phyloP scores from a whole-genome alignment of 768 basidiomycete genomes.

The Pisolithus orientalis region DNA sequence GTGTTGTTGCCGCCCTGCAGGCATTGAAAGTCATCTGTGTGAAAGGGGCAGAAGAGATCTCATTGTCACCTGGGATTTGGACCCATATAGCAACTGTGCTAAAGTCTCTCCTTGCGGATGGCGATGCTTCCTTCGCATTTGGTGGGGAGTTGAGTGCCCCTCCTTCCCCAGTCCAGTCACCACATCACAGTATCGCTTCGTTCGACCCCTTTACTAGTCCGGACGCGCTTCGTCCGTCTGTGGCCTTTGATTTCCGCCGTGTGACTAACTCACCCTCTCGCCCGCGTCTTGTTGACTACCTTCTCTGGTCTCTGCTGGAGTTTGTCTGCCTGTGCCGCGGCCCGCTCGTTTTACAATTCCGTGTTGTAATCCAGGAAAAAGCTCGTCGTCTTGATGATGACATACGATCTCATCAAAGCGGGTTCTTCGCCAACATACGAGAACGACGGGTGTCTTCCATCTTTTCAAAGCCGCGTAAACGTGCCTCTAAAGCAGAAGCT shows the following conservation, averaged over 20 bases:
- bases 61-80: conserved; percentile 57
- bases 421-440: conserved; percentile 28
- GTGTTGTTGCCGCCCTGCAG: conserved; percentile 49
- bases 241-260: conserved; percentile 1
- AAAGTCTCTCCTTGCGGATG: conserved; percentile 45
- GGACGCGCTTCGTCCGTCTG: not conserved
- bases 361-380: conserved; percentile 60
- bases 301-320: conserved; percentile 67
- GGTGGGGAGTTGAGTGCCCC: conserved; percentile 37
- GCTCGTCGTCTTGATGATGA: conserved; percentile 48
- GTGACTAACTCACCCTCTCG: conserved; percentile 17
- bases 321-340: conserved; percentile 55
- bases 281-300: conserved; percentile 64
- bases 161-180: conserved; percentile 49
- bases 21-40: conserved; percentile 62
- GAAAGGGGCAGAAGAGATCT: conserved; percentile 56
- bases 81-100: conserved; percentile 50
- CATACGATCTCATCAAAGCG: conserved; percentile 30
- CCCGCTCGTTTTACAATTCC: conserved; percentile 61
- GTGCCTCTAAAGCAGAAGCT: conserved; percentile 29
- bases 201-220: conserved; percentile 7
- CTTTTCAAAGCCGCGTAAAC: conserved; percentile 52
- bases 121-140: conserved; percentile 58
- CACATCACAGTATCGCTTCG: conserved; percentile 34
- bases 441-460: conserved; percentile 42